Percentiles rank a stretch among this genome's conserved stretches.
Conservation (phyloP, 345 rosid species). For the Pelargonium nanum region DNA sequence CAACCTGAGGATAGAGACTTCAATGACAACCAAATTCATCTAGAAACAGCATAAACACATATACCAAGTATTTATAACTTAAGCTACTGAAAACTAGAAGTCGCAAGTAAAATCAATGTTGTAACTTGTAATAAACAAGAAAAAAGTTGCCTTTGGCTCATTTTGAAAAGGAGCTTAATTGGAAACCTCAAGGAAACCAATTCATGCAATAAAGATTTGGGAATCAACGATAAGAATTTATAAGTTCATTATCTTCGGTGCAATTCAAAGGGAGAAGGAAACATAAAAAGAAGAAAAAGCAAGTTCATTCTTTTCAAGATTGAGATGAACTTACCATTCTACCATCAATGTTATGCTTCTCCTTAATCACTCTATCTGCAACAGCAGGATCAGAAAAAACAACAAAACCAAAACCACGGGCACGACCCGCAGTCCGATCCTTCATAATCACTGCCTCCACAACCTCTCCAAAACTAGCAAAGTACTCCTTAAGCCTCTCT, state of each 20-base stretch:
- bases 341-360: constrained; percentile 62
- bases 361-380: constrained; percentile 59
- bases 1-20: constrained; percentile 38
- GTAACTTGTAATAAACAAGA: no score
- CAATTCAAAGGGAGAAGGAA: no score
- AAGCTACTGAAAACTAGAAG: not conserved
- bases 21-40: constrained; percentile 13
- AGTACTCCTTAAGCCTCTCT: constrained; percentile 65
- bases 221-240: no score
- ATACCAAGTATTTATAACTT: no score
- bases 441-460: constrained; percentile 72
- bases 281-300: no score
- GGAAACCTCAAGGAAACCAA: no score
- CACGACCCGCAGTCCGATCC: constrained; percentile 80
- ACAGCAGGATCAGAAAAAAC: constrained; percentile 61
- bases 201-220: no score
- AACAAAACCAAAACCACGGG: constrained; percentile 81
- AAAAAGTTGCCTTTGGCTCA: no score
- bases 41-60: not conserved
- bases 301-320: no score
- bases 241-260: no score
- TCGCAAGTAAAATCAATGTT: no score
- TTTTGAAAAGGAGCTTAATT: no score
- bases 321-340: constrained; percentile 36
- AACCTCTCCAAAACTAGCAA: constrained; percentile 59